Evolutionary conservation across 129 eudicot species (phyloP), one percentile per base, ranked within the genome.

Genomic region (Cynara cardunculus): DNA sequence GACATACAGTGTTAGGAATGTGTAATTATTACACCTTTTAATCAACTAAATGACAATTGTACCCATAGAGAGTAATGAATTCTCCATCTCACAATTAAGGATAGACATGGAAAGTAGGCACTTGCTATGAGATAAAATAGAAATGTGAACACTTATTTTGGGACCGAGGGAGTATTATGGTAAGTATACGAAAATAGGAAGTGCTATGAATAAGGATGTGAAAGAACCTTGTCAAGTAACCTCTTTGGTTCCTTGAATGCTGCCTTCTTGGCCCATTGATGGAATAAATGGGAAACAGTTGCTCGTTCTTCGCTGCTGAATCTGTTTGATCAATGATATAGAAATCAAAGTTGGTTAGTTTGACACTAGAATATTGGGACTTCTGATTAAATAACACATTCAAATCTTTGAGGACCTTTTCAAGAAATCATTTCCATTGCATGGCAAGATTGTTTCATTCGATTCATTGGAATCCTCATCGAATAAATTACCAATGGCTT

Each of bases 211-310:
- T 1, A 39, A 66, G 69, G 62, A 67, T 64, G 46, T 19, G 67
- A 71, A 65, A 39, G 46, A 74, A 95, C 99, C 99, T 95, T 95
- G 86, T 82, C 91, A 84, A 95, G 89, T 75, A 95, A 84, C 86
- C 99, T 86, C 91, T 89, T 92, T 74, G 99, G 97, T 25, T 95
- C 93, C 76, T 90, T 89, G 75, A 95, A 95, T 46, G 99, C 99
- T 59, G 97, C 88, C 88, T 90, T 95, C 80, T 90, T 95, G 53
- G 97, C 99, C 99, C 99, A 95, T 27, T 89, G 91, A 87, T 89
- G 97, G 64, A 95, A 95, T 77, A 95, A 56, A 82, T 88, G 97
- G 65, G 99, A 92, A 74, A 95, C 92, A 82, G 89, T 86, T 80
- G 87, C 94, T 74, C 99, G 92, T 27, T 89, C 92, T 77, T 95